A percentile compares a stretch with the other conserved stretches of the same genome.
Evolutionary conservation across 192 early-diverging fungal genomes (phyloP).

Genomic region (Backusella tarrabulga): DNA sequence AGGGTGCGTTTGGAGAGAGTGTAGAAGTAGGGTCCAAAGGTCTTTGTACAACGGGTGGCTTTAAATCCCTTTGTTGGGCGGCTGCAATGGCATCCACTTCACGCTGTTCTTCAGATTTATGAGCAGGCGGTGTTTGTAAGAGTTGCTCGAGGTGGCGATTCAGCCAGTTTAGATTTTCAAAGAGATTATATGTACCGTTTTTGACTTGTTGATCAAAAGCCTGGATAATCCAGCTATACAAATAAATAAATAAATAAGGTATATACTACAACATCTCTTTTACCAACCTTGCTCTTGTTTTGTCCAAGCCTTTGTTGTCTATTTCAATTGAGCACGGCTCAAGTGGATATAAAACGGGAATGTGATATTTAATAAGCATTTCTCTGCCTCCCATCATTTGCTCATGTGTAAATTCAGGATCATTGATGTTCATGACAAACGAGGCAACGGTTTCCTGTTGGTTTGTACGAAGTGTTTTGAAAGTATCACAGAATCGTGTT

Average conservation of each 20-base stretch:
- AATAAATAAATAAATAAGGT: neutral
- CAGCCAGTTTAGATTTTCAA: conserved; percentile 19
- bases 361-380: neutral
- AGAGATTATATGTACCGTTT: neutral
- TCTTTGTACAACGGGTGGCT: neutral
- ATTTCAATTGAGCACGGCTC: conserved; percentile 40
- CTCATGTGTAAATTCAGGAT: conserved; percentile 8
- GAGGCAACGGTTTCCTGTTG: neutral
- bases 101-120: neutral
- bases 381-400: conserved; percentile 9
- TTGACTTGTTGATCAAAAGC: conserved; percentile 15
- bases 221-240: neutral
- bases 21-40: neutral
- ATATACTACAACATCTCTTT: neutral
- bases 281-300: conserved; percentile 7
- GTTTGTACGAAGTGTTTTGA: neutral
- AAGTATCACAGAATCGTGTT: conserved; percentile 22
- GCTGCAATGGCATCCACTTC: neutral
- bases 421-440: conserved; percentile 9
- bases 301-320: conserved; percentile 1
- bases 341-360: conserved; percentile 40
- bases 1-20: neutral
- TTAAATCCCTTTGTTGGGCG: neutral
- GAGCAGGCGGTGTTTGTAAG: neutral
- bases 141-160: neutral